Percentiles rank a stretch among this genome's conserved stretches.
Evolutionary conservation across 2,329 filamentous ascomycete species (phyloP).

Genomic region (Fusarium armeniacum): DNA sequence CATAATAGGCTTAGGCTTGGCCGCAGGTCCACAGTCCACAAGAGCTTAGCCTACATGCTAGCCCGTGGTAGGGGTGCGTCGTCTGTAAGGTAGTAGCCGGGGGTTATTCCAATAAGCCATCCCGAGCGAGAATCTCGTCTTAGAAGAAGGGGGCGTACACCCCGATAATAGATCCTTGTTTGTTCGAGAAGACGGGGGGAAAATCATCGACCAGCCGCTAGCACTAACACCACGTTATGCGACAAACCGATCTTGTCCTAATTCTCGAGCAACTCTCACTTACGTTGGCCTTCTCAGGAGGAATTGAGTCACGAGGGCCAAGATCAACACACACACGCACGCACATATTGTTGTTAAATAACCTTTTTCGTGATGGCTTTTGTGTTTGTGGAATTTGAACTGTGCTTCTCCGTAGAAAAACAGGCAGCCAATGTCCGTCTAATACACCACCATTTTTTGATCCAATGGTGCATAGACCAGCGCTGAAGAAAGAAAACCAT

Average conservation of each 20-base stretch:
- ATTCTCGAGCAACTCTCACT: conserved; percentile 27
- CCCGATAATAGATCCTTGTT: neutral
- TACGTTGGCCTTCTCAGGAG: conserved; percentile 8
- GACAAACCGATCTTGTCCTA: conserved; percentile 30
- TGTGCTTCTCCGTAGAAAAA: conserved; percentile 22
- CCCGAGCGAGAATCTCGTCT: conserved; percentile 27
- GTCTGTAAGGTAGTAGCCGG: conserved; percentile 22
- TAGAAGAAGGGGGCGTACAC: conserved; percentile 16
- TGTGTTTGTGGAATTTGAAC: conserved; percentile 1
- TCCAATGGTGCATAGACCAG: conserved; percentile 4
- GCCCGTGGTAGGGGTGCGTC: conserved; percentile 21
- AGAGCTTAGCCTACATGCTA: conserved; percentile 19
- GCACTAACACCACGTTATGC: conserved; percentile 16
- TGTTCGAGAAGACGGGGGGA: conserved; percentile 32
- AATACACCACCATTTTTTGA: conserved; percentile 35
- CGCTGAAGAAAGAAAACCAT: conserved; percentile 13
- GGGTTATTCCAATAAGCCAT: conserved; percentile 43
- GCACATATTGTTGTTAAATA: conserved; percentile 20
- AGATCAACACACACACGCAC: conserved; percentile 32
- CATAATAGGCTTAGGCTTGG: conserved; percentile 27
- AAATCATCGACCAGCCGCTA: neutral
- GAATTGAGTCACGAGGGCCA: conserved; percentile 36
- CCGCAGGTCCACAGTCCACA: conserved; percentile 14
- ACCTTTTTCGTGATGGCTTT: conserved; percentile 12
- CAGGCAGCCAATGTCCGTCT: conserved; percentile 17